Evolutionary conservation across 208 protist genomes (phyloP).

Genomic region (Trypanosoma platydactyli): DNA sequence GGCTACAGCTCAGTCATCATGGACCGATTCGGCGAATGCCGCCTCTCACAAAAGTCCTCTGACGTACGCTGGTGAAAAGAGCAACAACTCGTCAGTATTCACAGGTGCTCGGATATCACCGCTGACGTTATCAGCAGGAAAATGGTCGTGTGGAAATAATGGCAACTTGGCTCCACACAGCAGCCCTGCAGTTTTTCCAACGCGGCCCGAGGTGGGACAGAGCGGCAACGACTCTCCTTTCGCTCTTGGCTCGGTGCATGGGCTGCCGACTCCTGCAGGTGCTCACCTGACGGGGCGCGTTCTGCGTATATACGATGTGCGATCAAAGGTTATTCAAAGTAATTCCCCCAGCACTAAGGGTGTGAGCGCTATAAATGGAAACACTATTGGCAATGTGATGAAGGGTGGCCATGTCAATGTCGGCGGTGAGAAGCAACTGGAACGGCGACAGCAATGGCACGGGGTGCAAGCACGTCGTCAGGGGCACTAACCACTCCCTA

Average conservation of each 20-base stretch:
- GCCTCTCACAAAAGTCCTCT: constrained; percentile 6
- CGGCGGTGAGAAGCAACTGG: not conserved
- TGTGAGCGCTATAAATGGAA: constrained; percentile 1
- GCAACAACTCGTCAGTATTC: constrained; percentile 12
- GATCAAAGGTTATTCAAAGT: constrained; percentile 3
- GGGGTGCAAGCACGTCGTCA: not conserved
- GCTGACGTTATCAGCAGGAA: constrained; percentile 3
- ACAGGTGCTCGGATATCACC: not conserved
- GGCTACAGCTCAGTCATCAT: not conserved
- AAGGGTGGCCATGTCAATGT: constrained; percentile 2
- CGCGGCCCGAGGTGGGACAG: constrained; percentile 4
- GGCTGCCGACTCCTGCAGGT: constrained; percentile 1
- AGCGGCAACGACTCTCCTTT: constrained; percentile 16
- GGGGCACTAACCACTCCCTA: constrained; percentile 10
- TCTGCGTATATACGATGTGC: constrained; percentile 27
- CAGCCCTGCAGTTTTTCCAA: not conserved
- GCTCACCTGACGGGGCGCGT: constrained; percentile 7
- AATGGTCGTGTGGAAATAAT: not conserved
- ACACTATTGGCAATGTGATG: not conserved
- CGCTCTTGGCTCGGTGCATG: constrained; percentile 1
- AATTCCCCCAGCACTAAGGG: constrained; percentile 2
- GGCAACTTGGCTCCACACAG: not conserved
- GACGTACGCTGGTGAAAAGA: constrained; percentile 33
- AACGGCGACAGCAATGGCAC: not conserved
- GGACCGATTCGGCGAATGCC: not conserved